A percentile compares a stretch with the other conserved stretches of the same genome.
Conservation (phyloP, 345 rosid species). For the Cardamine occulta region DNA sequence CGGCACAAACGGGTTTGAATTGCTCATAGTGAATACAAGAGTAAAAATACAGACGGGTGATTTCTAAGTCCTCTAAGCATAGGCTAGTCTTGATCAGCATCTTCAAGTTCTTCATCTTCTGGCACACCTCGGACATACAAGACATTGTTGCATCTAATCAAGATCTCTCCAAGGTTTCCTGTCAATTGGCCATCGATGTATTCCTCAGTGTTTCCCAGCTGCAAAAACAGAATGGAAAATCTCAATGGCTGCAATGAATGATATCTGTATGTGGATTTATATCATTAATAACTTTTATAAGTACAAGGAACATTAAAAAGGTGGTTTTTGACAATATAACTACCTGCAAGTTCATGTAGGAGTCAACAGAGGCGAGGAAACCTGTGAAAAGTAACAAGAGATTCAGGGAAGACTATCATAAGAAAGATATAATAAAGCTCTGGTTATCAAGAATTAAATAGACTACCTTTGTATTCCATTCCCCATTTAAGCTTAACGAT, state of each 20-base stretch:
- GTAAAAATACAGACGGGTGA: not conserved
- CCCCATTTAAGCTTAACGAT: constrained; percentile 92
- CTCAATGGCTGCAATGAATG: not conserved
- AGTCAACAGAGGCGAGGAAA: constrained; percentile 90
- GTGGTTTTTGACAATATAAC: not conserved
- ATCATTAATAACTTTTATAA: no score
- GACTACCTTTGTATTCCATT: constrained; percentile 84
- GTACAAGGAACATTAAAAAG: not conserved
- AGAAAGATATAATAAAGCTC: not conserved
- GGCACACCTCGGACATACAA: constrained; percentile 91
- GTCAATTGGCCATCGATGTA: constrained; percentile 83
- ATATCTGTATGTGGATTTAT: not conserved
- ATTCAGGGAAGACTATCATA: not conserved
- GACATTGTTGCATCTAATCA: constrained; percentile 95
- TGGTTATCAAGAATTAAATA: not conserved
- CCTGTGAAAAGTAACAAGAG: constrained; percentile 45
- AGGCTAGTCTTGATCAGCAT: constrained; percentile 67
- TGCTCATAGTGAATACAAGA: constrained; percentile 23
- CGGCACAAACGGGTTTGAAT: not conserved
- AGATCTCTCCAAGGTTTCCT: constrained; percentile 88
- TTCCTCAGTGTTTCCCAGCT: constrained; percentile 93
- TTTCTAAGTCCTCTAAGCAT: not conserved
- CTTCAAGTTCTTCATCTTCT: constrained; percentile 89
- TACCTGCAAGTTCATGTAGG: constrained; percentile 96
- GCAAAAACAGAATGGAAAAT: constrained; percentile 32